These are phyloP conservation scores for Orbilia javanica DNA, from an alignment of 2,329 filamentous ascomycete genomes.

Conservation along the genomic window DNA sequence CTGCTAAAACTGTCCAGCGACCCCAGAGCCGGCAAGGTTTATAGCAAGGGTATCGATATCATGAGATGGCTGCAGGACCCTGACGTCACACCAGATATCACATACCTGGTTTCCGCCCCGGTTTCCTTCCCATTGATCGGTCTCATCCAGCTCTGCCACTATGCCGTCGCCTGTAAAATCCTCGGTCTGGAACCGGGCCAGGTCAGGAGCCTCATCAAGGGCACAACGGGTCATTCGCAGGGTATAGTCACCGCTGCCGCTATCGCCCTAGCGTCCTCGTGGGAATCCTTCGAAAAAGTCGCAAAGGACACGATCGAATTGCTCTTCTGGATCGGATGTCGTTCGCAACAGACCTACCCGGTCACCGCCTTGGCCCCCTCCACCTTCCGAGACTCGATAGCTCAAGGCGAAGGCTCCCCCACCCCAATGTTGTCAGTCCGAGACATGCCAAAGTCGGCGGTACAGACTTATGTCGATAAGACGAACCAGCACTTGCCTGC, in stretches of 20 bases:
- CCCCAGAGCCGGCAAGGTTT: conserved; percentile 90
- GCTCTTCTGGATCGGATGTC: conserved; percentile 97
- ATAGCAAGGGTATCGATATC: conserved; percentile 95
- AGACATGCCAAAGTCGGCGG: conserved; percentile 85
- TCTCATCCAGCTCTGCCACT: conserved; percentile 94
- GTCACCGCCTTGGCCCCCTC: conserved; percentile 91
- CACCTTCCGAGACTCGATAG: conserved; percentile 90
- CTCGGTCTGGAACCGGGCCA: conserved; percentile 90
- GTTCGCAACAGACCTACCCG: conserved; percentile 97
- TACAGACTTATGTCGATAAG: conserved; percentile 95
- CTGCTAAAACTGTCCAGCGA: conserved; percentile 87
- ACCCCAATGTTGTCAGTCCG: conserved; percentile 99
- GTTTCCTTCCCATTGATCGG: conserved; percentile 97
- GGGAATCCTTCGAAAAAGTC: conserved; percentile 89
- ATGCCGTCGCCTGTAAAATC: conserved; percentile 91
- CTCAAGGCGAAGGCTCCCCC: conserved; percentile 92
- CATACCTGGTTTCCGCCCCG: conserved; percentile 93
- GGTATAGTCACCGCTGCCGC: conserved; percentile 93
- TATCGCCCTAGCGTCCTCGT: conserved; percentile 88
- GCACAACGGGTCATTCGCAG: conserved; percentile 95
- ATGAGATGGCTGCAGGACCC: conserved; percentile 91
- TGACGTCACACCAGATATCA: conserved; percentile 89
- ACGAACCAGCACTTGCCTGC: conserved; percentile 96
- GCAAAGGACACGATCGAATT: conserved; percentile 86
- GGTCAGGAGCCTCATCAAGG: conserved; percentile 83